A percentile compares a stretch with the other conserved stretches of the same genome.
phyloP scores from a whole-genome alignment of 2,329 filamentous ascomycete species.

The Paecilomyces sp. region DNA sequence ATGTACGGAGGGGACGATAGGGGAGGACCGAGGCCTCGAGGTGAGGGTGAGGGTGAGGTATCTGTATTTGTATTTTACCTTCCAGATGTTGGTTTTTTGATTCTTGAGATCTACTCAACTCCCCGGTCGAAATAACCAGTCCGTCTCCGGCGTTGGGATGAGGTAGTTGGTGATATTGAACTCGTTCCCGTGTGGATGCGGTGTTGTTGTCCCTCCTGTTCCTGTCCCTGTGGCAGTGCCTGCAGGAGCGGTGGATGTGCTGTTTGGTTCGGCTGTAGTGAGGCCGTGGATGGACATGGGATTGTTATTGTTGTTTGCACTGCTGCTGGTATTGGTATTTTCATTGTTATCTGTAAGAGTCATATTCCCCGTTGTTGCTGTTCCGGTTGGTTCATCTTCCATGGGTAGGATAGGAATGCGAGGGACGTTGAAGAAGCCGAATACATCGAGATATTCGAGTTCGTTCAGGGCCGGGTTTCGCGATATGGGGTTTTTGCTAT shows the following conservation, averaged over 20 bases:
- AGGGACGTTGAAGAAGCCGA: constrained; percentile 91
- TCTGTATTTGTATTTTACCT: too few relatives aligned
- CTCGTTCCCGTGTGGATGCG: constrained; percentile 18
- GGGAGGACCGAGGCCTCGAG: too few relatives aligned
- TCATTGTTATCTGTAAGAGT: constrained; percentile 10
- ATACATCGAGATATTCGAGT: constrained; percentile 84
- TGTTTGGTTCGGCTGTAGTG: constrained; percentile 13
- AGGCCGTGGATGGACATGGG: constrained; percentile 31
- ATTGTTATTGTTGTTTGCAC: constrained; percentile 17
- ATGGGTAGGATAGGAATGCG: constrained; percentile 49
- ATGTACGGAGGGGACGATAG: too few relatives aligned
- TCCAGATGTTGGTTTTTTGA: too few relatives aligned
- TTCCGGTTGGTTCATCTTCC: constrained; percentile 3
- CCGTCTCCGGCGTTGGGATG: constrained; percentile 39
- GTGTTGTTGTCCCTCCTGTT: constrained; percentile 1
- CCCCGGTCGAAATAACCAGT: constrained; percentile 33
- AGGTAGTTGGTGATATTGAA: constrained; percentile 41
- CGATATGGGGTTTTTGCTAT: constrained; percentile 40
- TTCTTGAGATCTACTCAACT: too few relatives aligned
- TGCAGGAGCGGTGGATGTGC: constrained; percentile 13
- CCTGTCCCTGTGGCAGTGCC: constrained; percentile 4
- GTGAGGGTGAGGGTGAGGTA: too few relatives aligned
- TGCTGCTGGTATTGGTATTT: constrained; percentile 13
- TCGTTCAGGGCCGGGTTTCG: constrained; percentile 69
- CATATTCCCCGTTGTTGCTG: constrained; percentile 6